Evolutionary conservation across 129 eudicot genomes (phyloP), one percentile per base, ranked within the genome.

Genomic region (Chrysanthemum lavandulifolium): DNA sequence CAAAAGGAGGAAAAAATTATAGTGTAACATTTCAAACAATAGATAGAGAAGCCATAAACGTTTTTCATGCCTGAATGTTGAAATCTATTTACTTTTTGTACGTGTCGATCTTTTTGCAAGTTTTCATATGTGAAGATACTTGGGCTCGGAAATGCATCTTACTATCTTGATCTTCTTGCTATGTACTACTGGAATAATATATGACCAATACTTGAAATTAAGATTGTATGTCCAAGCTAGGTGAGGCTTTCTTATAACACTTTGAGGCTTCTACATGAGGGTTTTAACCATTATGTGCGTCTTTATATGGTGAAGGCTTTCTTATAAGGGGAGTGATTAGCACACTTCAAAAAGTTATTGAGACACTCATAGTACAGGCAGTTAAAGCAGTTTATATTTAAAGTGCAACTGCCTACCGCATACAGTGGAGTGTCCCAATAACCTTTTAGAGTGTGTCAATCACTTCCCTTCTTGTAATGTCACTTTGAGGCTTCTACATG

Each of bases 1-100:
- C 65, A 62, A 71, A 71, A 78, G 58, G 45, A 63, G 77, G 67
- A 78, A 72, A 69, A 71, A 70, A 23, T 23, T 23, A 23, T 16
- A 64, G 67, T 13, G 77, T 40, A 58, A 43, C 64, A 49, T 51
- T 71, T 71, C 36, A 71, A 50, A 69, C 56, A 66, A 66, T 15
- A 21, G 3, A 67, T 77, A 61, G 52, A 47, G 60, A 69, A 19
- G 21, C 21, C 21, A 19, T 19, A 19, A 40, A 61, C 76, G 76
- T 69, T 77, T 77, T 69, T 61, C 45, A 60, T 69, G 55, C 53
- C 29, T 49, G 33, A 68, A 59, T 68, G 71, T 76, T 69, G 40
- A 52, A 60, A 13, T 60, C 47, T 23, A 33, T 56, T 56, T 23
- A 18, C 25, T 74, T 76, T 67, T 13, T 68, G 62, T 47, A 67